phyloP scores from a whole-genome alignment of 306 rosid species.

The Pyrus betulifolia region DNA sequence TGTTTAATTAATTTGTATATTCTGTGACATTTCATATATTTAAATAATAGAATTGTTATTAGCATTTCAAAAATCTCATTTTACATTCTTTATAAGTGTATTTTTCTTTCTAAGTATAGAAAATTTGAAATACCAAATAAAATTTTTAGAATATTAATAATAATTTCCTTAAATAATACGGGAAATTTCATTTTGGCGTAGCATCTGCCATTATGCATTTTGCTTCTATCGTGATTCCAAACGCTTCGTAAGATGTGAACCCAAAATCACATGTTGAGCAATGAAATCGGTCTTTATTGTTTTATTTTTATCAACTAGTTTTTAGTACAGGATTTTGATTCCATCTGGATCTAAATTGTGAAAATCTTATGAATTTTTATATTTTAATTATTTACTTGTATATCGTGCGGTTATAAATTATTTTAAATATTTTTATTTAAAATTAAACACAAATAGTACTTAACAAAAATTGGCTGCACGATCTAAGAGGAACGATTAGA shows the following conservation, averaged over 20 bases:
- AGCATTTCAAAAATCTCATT: no score
- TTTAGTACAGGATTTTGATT: no score
- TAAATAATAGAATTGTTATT: background rate
- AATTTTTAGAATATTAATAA: no score
- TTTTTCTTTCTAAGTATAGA: no score
- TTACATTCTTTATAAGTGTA: no score
- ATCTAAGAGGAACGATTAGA: no score
- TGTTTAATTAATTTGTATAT: background rate
- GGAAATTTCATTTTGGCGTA: background rate
- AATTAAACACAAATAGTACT: no score
- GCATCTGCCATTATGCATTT: background rate
- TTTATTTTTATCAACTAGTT: background rate
- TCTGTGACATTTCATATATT: background rate
- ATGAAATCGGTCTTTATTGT: background rate
- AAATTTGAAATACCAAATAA: no score
- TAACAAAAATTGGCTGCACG: fast-evolving
- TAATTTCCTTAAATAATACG: background rate
- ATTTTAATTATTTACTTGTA: no score
- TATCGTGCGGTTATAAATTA: fast-evolving
- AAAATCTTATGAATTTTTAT: fast-evolving
- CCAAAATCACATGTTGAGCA: background rate
- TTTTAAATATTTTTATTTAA: no score
- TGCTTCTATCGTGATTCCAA: background rate
- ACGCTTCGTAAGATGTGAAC: background rate
- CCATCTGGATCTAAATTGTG: no score